Percentiles rank a stretch among this genome's conserved stretches.
Evolutionary conservation across 192 early-diverging fungal species (phyloP).

Genomic region (Jimgerdemannia flammicorona): DNA sequence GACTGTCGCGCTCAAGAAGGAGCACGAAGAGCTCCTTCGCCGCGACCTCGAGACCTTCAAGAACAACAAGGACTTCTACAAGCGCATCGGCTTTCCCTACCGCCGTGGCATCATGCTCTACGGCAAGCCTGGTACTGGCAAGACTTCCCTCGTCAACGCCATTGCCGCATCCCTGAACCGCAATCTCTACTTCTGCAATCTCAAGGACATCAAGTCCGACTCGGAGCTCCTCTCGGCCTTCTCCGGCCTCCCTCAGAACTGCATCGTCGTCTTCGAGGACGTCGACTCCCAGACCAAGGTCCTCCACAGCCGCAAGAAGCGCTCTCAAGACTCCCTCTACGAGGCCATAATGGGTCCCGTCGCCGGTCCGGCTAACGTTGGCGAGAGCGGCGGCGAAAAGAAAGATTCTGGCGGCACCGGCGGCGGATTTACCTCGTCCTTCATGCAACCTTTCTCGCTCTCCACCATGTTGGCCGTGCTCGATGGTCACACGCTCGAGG

Average conservation of each 20-base stretch:
- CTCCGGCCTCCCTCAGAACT: constrained; percentile 26
- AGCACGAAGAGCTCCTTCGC: constrained; percentile 41
- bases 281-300: constrained; percentile 52
- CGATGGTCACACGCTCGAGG: constrained; percentile 55
- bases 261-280: constrained; percentile 55
- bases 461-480: constrained; percentile 52
- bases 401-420: not conserved
- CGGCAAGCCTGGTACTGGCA: constrained; percentile 40
- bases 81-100: constrained; percentile 59
- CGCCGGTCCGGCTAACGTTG: constrained; percentile 5
- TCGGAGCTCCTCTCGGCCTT: constrained; percentile 30
- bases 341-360: constrained; percentile 6
- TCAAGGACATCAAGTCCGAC: constrained; percentile 29
- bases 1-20: constrained; percentile 49
- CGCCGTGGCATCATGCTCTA: constrained; percentile 42
- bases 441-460: constrained; percentile 25
- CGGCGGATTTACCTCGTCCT: not conserved
- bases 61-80: constrained; percentile 53
- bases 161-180: constrained; percentile 30
- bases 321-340: not conserved
- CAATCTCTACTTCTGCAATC: constrained; percentile 36
- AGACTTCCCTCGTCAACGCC: constrained; percentile 38
- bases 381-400: constrained; percentile 8
- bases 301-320: constrained; percentile 30
- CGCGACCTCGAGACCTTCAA: constrained; percentile 49